A percentile compares a stretch with the other conserved stretches of the same genome.
Conservation (phyloP, 1,284 basidiomycete species). For the Tetrapyrgos nigripes region DNA sequence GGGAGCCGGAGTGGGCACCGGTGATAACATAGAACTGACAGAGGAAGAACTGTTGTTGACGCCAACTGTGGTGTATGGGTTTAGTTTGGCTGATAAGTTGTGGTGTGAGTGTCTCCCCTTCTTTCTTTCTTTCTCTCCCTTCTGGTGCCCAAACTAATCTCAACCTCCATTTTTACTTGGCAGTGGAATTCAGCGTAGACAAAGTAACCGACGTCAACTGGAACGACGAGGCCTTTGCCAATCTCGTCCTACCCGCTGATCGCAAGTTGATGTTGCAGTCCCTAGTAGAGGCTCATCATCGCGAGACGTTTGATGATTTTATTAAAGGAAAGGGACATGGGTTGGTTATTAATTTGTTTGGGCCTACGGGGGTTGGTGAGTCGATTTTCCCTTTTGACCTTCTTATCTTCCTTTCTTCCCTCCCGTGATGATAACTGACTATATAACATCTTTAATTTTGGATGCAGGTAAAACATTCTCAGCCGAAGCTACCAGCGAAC, state of each 20-base stretch:
- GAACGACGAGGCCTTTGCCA: constrained; percentile 62
- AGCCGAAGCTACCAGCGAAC: constrained; percentile 68
- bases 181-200: constrained; percentile 63
- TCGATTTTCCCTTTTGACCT: too few species aligned
- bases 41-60: constrained; percentile 63
- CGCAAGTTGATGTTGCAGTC: constrained; percentile 61
- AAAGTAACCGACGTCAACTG: constrained; percentile 56
- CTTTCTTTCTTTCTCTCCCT: not conserved
- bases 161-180: not conserved
- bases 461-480: constrained; percentile 53
- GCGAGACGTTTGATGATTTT: constrained; percentile 64
- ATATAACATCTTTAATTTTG: not conserved
- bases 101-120: constrained; percentile 58
- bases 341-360: constrained; percentile 64
- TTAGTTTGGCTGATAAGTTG: constrained; percentile 61
- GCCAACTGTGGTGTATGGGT: constrained; percentile 62
- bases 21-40: constrained; percentile 41
- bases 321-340: constrained; percentile 68
- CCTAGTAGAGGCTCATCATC: constrained; percentile 62
- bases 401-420: too few species aligned
- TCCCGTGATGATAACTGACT: constrained; percentile 14
- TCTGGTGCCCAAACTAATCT: not conserved
- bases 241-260: constrained; percentile 58
- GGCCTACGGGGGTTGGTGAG: constrained; percentile 65
- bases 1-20: constrained; percentile 25